Conservation (phyloP, 257 asterid species). For the Lithospermum erythrorhizon region DNA sequence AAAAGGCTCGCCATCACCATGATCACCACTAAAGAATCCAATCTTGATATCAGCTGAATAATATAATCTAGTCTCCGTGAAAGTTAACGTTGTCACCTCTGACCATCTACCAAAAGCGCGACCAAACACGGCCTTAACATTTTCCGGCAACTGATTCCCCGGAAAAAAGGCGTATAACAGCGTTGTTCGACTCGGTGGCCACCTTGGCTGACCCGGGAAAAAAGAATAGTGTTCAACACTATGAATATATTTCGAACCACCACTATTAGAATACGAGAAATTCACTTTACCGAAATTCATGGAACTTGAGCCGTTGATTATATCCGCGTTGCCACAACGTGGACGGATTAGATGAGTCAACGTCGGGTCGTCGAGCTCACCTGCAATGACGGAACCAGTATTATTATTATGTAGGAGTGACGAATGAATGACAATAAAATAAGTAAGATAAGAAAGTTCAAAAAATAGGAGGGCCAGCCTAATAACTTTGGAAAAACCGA, state of each 20-base stretch:
- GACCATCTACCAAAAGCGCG: slow-evolving; percentile 85
- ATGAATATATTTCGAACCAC: slow-evolving; percentile 12
- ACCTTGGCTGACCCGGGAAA: slow-evolving; percentile 58
- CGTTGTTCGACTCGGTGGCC: slow-evolving; percentile 38
- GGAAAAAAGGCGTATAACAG: slow-evolving; percentile 54
- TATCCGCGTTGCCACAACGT: slow-evolving; percentile 69
- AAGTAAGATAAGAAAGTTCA: too few species aligned
- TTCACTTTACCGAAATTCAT: slow-evolving; percentile 26
- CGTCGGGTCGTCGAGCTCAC: slow-evolving; percentile 44
- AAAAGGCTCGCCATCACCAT: slow-evolving; percentile 85
- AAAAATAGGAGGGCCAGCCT: too few species aligned
- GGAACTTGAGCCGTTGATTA: slow-evolving; percentile 52
- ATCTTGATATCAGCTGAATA: slow-evolving; percentile 36
- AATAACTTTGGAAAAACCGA: too few species aligned
- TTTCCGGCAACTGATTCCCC: slow-evolving; percentile 28
- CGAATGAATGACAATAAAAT: too few species aligned
- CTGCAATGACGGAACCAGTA: too few species aligned
- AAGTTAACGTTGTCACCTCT: slow-evolving; percentile 59
- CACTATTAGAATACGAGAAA: background rate
- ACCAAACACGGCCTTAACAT: slow-evolving; percentile 28
- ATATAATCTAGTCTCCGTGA: slow-evolving; percentile 35
- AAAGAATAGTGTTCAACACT: slow-evolving; percentile 58
- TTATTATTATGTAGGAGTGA: too few species aligned
- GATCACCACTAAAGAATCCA: slow-evolving; percentile 47
- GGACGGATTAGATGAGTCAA: slow-evolving; percentile 42